These are phyloP conservation scores for Globisporangium iwayamae DNA, from an alignment of 352 stramenopile genomes.

Conservation along the genomic window DNA sequence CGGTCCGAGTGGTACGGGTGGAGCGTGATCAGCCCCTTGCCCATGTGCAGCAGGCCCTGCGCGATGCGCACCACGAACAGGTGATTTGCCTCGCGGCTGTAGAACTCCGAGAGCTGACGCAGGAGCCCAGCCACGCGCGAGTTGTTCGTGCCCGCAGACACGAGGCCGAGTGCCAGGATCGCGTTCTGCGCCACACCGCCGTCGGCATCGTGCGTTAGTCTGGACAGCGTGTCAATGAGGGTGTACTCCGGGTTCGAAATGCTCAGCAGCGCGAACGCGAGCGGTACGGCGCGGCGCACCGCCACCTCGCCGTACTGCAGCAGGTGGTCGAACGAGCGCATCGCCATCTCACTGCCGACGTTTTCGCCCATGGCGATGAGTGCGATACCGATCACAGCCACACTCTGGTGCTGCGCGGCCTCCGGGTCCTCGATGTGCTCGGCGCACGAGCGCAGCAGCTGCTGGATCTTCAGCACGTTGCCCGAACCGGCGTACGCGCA, in stretches of 20 bases:
- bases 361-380: conserved; percentile 98
- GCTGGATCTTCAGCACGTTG: conserved; percentile 98
- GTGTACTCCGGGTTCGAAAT: conserved; percentile 98
- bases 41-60: conserved; percentile 98
- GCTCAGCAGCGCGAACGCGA: conserved; percentile 95
- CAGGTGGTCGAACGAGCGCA: conserved; percentile 98
- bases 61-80: conserved; percentile 98
- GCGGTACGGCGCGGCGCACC: conserved; percentile 95
- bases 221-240: conserved; percentile 95
- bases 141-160: conserved; percentile 99
- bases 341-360: conserved; percentile 97
- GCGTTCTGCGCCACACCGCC: conserved; percentile 95
- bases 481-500: conserved; percentile 98
- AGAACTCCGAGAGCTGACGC: conserved; percentile 97
- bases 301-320: conserved; percentile 99
- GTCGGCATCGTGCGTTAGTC: conserved; percentile 98
- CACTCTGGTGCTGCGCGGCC: conserved; percentile 87
- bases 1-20: conserved; percentile 98
- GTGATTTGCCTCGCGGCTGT: conserved; percentile 96
- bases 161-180: conserved; percentile 95
- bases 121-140: conserved; percentile 97
- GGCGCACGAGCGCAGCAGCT: conserved; percentile 96
- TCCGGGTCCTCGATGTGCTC: conserved; percentile 93
- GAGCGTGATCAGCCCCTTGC: conserved; percentile 98
- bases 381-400: conserved; percentile 96